Evolutionary conservation across 345 rosid genomes (phyloP).

Genomic region (Linum lewisii): DNA sequence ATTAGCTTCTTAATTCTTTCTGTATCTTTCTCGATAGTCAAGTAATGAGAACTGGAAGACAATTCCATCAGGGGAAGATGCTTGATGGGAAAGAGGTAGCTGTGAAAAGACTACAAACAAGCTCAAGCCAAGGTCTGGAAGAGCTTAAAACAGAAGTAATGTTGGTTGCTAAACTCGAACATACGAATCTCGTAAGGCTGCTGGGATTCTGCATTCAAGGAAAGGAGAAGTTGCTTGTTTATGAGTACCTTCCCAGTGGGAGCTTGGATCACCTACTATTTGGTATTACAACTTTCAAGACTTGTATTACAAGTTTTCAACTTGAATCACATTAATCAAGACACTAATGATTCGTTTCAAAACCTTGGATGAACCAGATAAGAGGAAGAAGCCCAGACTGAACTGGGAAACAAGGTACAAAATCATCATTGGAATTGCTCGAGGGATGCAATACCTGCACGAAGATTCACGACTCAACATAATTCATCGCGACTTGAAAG

Average conservation of each 20-base stretch:
- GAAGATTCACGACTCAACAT: background rate
- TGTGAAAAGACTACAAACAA: background rate
- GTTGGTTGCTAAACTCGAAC: background rate
- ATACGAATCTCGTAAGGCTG: background rate
- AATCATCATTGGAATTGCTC: background rate
- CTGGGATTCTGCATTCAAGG: slow-evolving; percentile 1
- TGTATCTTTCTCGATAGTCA: background rate
- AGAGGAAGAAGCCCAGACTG: background rate
- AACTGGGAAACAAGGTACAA: background rate
- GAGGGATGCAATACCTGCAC: background rate
- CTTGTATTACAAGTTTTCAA: too few species aligned
- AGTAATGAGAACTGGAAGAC: background rate
- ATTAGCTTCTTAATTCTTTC: background rate
- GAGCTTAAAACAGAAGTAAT: slow-evolving; percentile 2
- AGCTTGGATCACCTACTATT: background rate
- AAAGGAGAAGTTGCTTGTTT: background rate
- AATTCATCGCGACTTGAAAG: background rate
- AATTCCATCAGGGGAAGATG: background rate
- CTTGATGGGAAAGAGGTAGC: slow-evolving; percentile 1
- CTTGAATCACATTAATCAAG: too few species aligned
- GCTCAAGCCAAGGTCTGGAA: background rate
- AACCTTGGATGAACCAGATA: too few species aligned
- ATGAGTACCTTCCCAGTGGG: slow-evolving; percentile 1
- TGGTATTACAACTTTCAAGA: background rate
- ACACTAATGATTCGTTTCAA: too few species aligned